Base-by-base conservation (phyloP, 331 rosid species). In the Quercus tomentella region DNA sequence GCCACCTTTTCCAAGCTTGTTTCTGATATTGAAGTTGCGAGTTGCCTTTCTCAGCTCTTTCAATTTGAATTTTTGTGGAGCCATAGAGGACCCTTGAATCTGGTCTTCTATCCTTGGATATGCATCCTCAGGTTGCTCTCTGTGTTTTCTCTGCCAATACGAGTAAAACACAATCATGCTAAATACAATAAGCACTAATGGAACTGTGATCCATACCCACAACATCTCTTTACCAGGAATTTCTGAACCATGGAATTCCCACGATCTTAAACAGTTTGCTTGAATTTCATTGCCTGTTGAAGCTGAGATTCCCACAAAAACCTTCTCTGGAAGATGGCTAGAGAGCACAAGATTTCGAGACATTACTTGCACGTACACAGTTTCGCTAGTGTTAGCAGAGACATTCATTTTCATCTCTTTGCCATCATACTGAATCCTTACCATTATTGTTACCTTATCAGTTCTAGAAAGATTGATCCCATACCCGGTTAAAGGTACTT, bases 1-100 rank as follows among this genome's bases (percentile, higher is more conserved):
- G 1, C 97, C 98, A 10, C 97, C 97, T 85, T 79, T 54, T 15
- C 98, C 97, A 1, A 93, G 98, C 84, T 83, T 88, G 82, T 89
- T 88, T 41, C 81, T 89, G 25, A 61, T 89, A 75, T 77, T 86
- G 75, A 93, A 93, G 63, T 86, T 82, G 26, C 81, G 70, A 21
- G 98, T 90, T 54, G 92, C 91, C 51, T 72, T 86, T 76, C 69
- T 76, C 3, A 93, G 81, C 22, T 91, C 89, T 31, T 52, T 66
- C 0, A 93, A 76, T 51, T 18, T 3, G 60, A 89, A 93, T 70
- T 90, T 90, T 81, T 68, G 84, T 6, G 96, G 94, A 41, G 90
- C 84, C 85, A 83, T 81, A 31, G 93, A 89, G 22, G 88, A 82
- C 31, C 75, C 33, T 55, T 84, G 80, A 76, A 93, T 88, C 82